A percentile compares a stretch with the other conserved stretches of the same genome.
Evolutionary conservation across 495 filamentous ascomycete species (phyloP).

Genomic region (Corynascus novoguineensis): DNA sequence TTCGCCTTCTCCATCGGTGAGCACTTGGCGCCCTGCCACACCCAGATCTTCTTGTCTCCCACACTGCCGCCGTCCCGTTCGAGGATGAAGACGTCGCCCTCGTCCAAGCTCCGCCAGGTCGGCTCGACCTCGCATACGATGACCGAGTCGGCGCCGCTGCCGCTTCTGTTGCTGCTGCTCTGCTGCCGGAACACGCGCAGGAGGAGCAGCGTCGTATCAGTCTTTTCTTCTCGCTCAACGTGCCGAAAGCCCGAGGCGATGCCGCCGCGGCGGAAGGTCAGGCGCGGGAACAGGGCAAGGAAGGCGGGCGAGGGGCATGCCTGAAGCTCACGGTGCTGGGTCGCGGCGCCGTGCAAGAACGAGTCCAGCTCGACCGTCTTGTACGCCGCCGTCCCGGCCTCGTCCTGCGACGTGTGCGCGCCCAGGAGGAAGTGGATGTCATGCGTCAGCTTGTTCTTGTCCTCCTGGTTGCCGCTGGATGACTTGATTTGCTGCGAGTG

Average conservation of each 20-base stretch:
- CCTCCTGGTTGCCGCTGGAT: neutral
- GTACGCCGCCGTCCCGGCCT: slow-evolving; percentile 1
- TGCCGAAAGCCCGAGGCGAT: neutral
- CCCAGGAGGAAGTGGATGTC: slow-evolving; percentile 4
- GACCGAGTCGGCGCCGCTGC: neutral
- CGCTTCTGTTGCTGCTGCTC: no score
- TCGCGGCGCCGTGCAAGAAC: neutral
- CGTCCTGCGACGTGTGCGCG: neutral
- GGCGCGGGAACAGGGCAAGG: neutral
- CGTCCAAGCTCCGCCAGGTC: neutral
- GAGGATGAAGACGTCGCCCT: neutral
- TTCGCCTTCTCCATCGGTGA: neutral
- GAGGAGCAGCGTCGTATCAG: neutral
- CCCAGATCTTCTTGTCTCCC: slow-evolving; percentile 3
- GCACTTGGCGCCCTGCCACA: slow-evolving; percentile 3
- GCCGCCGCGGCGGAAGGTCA: neutral
- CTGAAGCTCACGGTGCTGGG: neutral
- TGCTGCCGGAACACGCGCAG: neutral
- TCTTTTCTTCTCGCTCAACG: neutral
- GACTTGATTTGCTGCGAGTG: neutral
- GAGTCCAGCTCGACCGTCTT: slow-evolving; percentile 3
- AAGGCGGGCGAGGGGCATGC: neutral
- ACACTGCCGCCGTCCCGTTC: neutral
- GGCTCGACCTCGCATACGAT: slow-evolving; percentile 1
- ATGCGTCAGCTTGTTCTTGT: neutral